phyloP scores from a whole-genome alignment of 2,329 filamentous ascomycete species.

The Plectosphaerella sp. region DNA sequence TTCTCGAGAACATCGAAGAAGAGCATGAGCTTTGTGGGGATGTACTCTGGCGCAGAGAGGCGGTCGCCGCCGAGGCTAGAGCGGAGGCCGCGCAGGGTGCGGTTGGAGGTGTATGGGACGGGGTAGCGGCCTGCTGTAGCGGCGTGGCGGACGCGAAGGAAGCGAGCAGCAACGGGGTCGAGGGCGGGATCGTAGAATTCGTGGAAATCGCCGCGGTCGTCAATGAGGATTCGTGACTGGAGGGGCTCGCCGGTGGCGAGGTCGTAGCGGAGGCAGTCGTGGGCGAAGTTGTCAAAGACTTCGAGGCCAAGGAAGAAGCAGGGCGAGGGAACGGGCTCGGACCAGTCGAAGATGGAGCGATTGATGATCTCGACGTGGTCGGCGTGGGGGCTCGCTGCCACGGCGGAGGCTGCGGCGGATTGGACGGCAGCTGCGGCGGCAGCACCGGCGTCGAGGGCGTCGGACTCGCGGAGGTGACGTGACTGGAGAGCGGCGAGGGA shows the following conservation, averaged over 20 bases:
- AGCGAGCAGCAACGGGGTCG: conserved; percentile 78
- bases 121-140: conserved; percentile 64
- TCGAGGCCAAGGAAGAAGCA: conserved; percentile 98
- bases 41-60: conserved; percentile 81
- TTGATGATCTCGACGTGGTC: conserved; percentile 94
- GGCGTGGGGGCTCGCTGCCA: conserved; percentile 68
- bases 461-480: conserved; percentile 55
- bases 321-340: conserved; percentile 78
- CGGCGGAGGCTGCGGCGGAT: conserved; percentile 56
- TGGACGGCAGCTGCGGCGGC: conserved; percentile 53
- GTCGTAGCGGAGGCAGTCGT: conserved; percentile 92
- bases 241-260: conserved; percentile 73
- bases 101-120: conserved; percentile 52
- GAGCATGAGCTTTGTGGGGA: conserved; percentile 90
- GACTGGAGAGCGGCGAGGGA: conserved; percentile 75
- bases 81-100: conserved; percentile 56
- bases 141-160: conserved; percentile 77
- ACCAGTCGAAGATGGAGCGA: conserved; percentile 91
- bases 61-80: conserved; percentile 64
- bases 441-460: conserved; percentile 57
- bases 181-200: conserved; percentile 83
- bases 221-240: conserved; percentile 85
- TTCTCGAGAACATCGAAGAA: conserved; percentile 89
- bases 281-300: conserved; percentile 97
- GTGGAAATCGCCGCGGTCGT: conserved; percentile 81